Evolutionary conservation across 2,329 filamentous ascomycete genomes (phyloP), one percentile per base, ranked within the genome.

Genomic region (Cercospora beticola): DNA sequence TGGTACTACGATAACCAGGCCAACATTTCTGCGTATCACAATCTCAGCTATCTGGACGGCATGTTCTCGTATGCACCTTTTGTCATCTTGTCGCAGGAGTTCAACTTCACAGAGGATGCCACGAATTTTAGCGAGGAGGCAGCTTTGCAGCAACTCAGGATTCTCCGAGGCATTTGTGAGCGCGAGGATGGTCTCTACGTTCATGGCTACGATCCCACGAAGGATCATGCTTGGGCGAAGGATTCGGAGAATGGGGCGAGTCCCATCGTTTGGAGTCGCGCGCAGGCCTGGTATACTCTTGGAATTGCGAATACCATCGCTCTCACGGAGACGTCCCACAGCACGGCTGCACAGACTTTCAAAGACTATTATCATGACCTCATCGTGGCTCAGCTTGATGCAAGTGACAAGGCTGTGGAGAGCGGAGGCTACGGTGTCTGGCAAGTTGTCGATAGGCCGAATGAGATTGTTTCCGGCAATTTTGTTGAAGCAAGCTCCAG

Each of bases 401-500:
- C 75, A 0, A 78, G 74, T 1, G 84, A 86, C 8, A 67, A 64
- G 5, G 71, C 70, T 43, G 60, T 71, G 8, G 60, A 56, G 6
- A 36, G 65, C 12, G 72, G 68, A 7, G 72, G 71, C 16, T 71
- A 74, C 0, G 86, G 82, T 2, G 89, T 87, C 83, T 88, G 86
- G 84, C 80, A 87, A 70, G 78, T 89, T 49, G 83, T 89, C 78
- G 83, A 82, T 67, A 81, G 83, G 46, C 81, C 83, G 0, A 82
- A 72, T 6, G 81, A 1, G 72, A 76, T 49, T 12, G 70, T 63
- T 1, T 26, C 81, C 33, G 85, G 84, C 0, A 89, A 90, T 74
- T 89, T 88, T 73, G 81, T 89, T 46, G 87, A 89, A 79, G 85
- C 84, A 33, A 88, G 86, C 63, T 86, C 82, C 10, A 85, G 83